Conservation (phyloP, 2,329 filamentous ascomycete species). For the Aschersonia sp. region DNA sequence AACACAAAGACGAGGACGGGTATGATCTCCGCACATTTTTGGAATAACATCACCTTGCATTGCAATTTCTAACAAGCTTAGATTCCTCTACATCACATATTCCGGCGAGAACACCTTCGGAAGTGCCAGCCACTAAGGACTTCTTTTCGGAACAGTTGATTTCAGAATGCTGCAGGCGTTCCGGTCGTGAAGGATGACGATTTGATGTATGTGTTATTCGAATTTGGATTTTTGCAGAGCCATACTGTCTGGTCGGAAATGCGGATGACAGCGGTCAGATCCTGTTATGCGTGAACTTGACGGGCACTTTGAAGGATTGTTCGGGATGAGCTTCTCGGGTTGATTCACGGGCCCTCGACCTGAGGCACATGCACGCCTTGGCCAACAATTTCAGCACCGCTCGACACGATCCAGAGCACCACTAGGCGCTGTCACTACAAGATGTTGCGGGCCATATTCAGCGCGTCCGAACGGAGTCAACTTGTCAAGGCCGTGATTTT, state of each 20-base stretch:
- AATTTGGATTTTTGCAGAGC: constrained; percentile 2
- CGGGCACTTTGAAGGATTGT: no score
- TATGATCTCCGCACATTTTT: constrained; percentile 19
- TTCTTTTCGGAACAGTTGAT: background rate
- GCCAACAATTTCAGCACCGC: no score
- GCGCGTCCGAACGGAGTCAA: no score
- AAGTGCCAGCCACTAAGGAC: background rate
- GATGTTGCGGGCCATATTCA: no score
- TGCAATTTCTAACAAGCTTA: constrained; percentile 18
- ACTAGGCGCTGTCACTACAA: no score
- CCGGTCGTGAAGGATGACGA: constrained; percentile 14
- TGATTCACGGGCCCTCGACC: no score
- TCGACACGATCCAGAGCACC: no score
- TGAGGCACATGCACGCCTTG: no score
- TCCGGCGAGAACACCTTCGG: constrained; percentile 99
- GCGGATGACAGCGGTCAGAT: background rate
- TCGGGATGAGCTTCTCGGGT: no score
- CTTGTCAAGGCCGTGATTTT: no score
- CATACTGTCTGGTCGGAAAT: constrained; percentile 1
- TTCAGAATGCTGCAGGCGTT: constrained; percentile 13
- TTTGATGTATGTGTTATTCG: background rate
- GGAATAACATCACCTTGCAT: background rate
- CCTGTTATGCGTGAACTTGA: no score
- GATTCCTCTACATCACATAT: constrained; percentile 98
- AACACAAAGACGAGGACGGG: constrained; percentile 81